Evolutionary conservation across 148 eudicot species (phyloP).

Genomic region (Rhododendron griersonianum): DNA sequence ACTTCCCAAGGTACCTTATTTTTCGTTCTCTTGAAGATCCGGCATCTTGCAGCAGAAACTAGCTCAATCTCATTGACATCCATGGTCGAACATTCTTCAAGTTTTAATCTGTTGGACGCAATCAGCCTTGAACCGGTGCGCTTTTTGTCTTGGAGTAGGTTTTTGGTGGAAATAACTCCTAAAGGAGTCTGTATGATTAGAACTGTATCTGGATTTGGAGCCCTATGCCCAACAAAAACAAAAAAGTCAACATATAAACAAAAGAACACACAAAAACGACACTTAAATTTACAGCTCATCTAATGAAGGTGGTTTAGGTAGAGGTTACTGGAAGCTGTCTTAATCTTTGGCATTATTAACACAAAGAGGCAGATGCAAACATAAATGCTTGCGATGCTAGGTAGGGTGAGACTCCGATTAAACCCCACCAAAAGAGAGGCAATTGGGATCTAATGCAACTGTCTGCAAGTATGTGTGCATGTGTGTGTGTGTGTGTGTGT

Average conservation of each 20-base stretch:
- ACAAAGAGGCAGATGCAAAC: neutral
- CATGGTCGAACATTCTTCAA: conserved; percentile 38
- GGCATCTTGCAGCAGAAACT: conserved; percentile 87
- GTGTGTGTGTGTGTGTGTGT: neutral
- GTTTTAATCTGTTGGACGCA: conserved; percentile 58
- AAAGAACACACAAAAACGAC: neutral
- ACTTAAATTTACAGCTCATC: neutral
- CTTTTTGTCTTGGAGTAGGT: conserved; percentile 56
- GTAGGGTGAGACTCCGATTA: neutral
- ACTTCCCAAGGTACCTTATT: conserved; percentile 43
- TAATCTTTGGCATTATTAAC: neutral
- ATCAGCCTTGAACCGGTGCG: conserved; percentile 77
- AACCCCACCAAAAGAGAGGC: neutral
- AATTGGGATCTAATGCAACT: neutral
- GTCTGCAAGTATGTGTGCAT: neutral
- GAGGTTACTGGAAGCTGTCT: neutral
- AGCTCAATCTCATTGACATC: conserved; percentile 60
- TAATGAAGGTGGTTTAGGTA: neutral
- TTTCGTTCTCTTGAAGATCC: conserved; percentile 47
- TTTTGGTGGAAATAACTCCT: conserved; percentile 81
- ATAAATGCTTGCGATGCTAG: neutral
- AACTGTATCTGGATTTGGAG: conserved; percentile 94
- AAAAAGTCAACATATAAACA: neutral
- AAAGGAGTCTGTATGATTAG: conserved; percentile 80
- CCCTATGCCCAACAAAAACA: conserved; percentile 39